Conservation (phyloP, 2,329 filamentous ascomycete genomes). For the Trichoderma sp. region DNA sequence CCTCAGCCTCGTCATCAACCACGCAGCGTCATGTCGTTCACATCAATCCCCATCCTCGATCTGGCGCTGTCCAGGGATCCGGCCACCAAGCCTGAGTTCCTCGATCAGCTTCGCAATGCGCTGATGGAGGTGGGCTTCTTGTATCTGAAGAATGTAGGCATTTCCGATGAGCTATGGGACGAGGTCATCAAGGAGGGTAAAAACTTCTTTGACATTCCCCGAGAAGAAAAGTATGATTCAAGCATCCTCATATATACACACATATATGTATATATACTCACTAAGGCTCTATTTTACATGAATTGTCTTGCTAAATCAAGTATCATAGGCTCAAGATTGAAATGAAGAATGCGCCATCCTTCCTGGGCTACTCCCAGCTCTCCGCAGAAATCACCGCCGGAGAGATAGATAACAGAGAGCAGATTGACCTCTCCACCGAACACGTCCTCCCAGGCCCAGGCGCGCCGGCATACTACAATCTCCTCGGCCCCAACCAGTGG, state of each 20-base stretch:
- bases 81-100: constrained; percentile 71
- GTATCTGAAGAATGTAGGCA: constrained; percentile 80
- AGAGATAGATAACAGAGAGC: constrained; percentile 78
- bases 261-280: neutral
- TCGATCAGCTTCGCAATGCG: constrained; percentile 71
- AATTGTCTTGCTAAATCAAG: neutral
- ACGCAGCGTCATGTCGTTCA: constrained; percentile 64
- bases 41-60: constrained; percentile 76
- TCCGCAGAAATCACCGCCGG: constrained; percentile 74
- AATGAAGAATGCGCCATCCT: constrained; percentile 74
- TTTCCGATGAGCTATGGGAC: constrained; percentile 66
- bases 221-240: constrained; percentile 69
- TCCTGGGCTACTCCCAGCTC: constrained; percentile 70
- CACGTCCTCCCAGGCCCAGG: constrained; percentile 65
- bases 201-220: constrained; percentile 75
- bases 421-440: constrained; percentile 83
- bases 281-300: neutral
- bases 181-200: constrained; percentile 70
- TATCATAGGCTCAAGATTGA: constrained; percentile 62
- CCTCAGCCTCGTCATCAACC: neutral
- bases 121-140: constrained; percentile 87
- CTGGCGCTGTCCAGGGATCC: constrained; percentile 67
- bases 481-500: constrained; percentile 82
- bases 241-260: neutral
- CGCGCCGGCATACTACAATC: constrained; percentile 73